A percentile compares a stretch with the other conserved stretches of the same genome.
Conservation (phyloP, 148 eudicot species). For the Simmondsia chinensis region DNA sequence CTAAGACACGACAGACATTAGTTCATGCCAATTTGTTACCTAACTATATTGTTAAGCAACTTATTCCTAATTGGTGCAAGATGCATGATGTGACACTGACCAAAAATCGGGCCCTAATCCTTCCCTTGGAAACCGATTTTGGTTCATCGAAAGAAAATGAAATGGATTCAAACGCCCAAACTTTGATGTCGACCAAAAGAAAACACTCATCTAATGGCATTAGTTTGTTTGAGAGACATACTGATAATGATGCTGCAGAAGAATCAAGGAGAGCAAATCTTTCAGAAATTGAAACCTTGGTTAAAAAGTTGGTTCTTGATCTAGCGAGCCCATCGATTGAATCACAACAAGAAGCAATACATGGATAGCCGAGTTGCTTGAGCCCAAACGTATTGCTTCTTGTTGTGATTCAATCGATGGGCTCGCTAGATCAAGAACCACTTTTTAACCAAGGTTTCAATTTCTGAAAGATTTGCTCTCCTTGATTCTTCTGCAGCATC, state of each 20-base stretch:
- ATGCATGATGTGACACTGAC: conserved; percentile 70
- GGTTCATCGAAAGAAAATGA: conserved; percentile 29
- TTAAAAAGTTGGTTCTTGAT: conserved; percentile 49
- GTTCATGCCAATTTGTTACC: conserved; percentile 85
- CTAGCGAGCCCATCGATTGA: conserved; percentile 45
- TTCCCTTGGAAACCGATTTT: conserved; percentile 27
- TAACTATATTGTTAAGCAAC: conserved; percentile 91
- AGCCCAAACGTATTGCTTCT: conserved; percentile 68
- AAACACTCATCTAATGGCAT: conserved; percentile 19
- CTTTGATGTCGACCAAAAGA: conserved; percentile 28
- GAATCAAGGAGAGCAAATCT: conserved; percentile 69
- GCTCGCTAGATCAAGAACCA: conserved; percentile 51
- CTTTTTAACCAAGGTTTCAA: conserved; percentile 53
- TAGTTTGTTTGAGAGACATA: conserved; percentile 29
- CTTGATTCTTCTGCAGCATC: conserved; percentile 68
- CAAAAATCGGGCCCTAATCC: conserved; percentile 34
- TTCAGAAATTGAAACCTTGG: conserved; percentile 50
- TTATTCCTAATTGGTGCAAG: conserved; percentile 94
- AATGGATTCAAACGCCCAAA: conserved; percentile 34
- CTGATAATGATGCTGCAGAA: conserved; percentile 57
- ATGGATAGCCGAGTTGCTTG: conserved; percentile 82
- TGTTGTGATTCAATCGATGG: conserved; percentile 45
- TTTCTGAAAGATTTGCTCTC: conserved; percentile 56
- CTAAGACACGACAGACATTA: conserved; percentile 85
- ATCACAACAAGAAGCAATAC: conserved; percentile 54